Base-by-base conservation (phyloP, 495 filamentous ascomycete species). In the Xylaria telfairii region DNA sequence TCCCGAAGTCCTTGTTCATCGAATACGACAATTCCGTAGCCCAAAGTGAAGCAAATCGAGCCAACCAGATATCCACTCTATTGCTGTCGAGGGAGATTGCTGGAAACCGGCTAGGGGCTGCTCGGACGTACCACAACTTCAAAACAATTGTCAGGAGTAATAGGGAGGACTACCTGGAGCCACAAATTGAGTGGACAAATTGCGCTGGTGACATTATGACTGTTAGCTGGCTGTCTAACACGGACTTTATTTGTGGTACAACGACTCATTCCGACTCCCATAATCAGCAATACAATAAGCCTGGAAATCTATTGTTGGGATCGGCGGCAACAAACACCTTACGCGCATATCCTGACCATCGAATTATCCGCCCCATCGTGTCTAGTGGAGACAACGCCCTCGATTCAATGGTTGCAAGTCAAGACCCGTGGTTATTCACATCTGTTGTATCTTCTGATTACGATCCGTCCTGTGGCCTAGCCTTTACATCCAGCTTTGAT, bases 401-500 rank as follows among this genome's bases (percentile, higher is more conserved):
- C 4, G 78, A 86, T 8, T 86, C 84, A 7, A 89, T 92, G 82
- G 81, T 86, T 53, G 84, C 90, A 68, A 86, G 87, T 47, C 92
- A 92, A 59, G 89, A 91, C 71, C 87, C 88, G 9, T 86, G 86
- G 78, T 83, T 97, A 0, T 97, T 91, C 71, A 89, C 89, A 67
- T 96, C 92, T 2, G 90, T 97, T 0, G 90, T 90, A 2, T 86
- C 88, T n/a, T 88, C 93, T 3, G 87, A 90, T 49, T 96, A 94
- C 81, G 90, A 90, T 41, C 75, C 82, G 0, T 74, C 76, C 42
- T 87, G 86, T 26, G 77, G 85, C 5, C 81, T 81, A 4, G 83
- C 94, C 0, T 97, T 90, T 71, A 94, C 94, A 0, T 91, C 90
- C 0, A 92, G 93, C 32, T 96, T 93, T 73, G 96, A 99, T 71